Evolutionary conservation across 208 protist species (phyloP).

Genomic region (Acanthamoeba rhysodes): DNA sequence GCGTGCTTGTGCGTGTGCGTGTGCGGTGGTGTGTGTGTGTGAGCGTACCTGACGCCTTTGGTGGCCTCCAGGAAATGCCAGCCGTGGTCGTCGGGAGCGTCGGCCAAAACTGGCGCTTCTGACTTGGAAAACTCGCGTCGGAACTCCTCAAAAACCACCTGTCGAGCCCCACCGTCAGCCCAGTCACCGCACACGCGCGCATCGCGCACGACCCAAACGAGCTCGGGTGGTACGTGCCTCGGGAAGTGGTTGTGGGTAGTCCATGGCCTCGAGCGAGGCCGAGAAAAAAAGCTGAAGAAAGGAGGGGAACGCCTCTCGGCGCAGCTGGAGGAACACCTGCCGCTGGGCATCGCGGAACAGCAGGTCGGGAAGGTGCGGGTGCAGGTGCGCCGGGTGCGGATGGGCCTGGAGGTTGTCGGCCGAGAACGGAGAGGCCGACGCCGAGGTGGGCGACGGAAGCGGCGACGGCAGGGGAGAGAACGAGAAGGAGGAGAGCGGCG

Average conservation of each 20-base stretch:
- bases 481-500: slow-evolving; percentile 6
- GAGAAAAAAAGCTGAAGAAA: slow-evolving; percentile 19
- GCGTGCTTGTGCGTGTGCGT: background rate
- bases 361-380: background rate
- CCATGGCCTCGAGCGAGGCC: background rate
- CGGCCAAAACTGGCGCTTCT: background rate
- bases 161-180: background rate
- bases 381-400: background rate
- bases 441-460: background rate
- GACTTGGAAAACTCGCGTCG: background rate
- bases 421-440: background rate
- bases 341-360: slow-evolving; percentile 19
- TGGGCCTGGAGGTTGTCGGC: background rate
- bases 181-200: background rate
- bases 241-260: background rate
- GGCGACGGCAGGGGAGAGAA: background rate
- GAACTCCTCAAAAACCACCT: slow-evolving; percentile 42
- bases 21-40: background rate
- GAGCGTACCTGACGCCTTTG: background rate
- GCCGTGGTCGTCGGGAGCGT: background rate
- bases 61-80: slow-evolving; percentile 53
- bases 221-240: background rate
- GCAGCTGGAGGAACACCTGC: background rate
- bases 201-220: background rate
- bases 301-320: background rate